Percentiles rank a stretch among this genome's conserved stretches.
Conservation (phyloP, 2,329 filamentous ascomycete species). For the Colletotrichum abscissum region DNA sequence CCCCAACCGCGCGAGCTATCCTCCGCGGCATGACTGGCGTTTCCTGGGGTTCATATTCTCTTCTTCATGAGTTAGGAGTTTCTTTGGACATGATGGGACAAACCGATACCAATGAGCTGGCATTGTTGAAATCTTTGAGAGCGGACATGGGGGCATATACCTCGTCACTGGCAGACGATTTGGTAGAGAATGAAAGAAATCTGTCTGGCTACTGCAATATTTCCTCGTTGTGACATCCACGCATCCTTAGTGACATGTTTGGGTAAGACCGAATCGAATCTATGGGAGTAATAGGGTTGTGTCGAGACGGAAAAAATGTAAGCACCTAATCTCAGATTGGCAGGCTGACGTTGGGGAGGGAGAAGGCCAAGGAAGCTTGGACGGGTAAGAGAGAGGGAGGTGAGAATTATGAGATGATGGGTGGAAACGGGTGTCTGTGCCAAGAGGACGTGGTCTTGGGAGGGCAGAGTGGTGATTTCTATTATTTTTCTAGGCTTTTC, state of each 20-base stretch:
- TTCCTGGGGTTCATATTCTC: constrained; percentile 6
- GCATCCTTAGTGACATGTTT: background rate
- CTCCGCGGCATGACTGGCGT: constrained; percentile 17
- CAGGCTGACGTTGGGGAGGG: background rate
- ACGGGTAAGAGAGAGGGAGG: background rate
- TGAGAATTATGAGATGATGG: constrained; percentile 11
- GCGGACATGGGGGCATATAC: constrained; percentile 15
- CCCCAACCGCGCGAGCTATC: background rate
- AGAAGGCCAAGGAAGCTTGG: constrained; percentile 4
- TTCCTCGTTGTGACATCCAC: no score
- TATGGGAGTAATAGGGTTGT: background rate
- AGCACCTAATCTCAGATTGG: background rate
- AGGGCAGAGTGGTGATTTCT: background rate
- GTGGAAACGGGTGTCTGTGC: constrained; percentile 13
- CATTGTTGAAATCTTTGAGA: constrained; percentile 28
- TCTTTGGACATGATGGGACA: background rate
- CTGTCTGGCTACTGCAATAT: background rate
- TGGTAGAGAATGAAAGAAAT: constrained; percentile 16
- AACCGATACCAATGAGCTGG: constrained; percentile 33
- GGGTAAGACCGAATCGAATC: background rate
- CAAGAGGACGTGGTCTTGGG: background rate
- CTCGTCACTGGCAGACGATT: constrained; percentile 1
- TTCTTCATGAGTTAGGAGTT: background rate
- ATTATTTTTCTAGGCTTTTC: no score
- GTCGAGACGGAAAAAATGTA: background rate